These are phyloP conservation scores for Tolypocladium sp. DNA, from an alignment of 2,329 filamentous ascomycete species.

Conservation along the genomic window DNA sequence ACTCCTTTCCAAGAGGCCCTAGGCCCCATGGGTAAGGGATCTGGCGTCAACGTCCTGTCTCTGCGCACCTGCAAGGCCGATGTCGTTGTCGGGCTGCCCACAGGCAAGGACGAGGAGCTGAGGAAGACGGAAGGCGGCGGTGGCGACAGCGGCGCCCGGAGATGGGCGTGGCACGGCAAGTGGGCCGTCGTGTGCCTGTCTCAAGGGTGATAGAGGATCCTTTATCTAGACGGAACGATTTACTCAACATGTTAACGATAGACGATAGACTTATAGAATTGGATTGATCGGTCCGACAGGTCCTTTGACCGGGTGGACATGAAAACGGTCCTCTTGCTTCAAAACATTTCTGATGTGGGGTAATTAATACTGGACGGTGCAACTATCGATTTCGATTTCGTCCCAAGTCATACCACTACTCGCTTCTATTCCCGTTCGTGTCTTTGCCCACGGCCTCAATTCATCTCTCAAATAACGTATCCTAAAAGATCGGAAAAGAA, in stretches of 20 bases:
- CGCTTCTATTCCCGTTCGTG: neutral
- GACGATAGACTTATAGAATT: conserved; percentile 4
- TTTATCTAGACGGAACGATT: neutral
- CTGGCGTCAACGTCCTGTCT: conserved; percentile 75
- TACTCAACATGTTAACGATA: neutral
- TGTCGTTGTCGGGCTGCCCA: conserved; percentile 78
- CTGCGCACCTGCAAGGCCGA: conserved; percentile 95
- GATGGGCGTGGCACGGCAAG: conserved; percentile 94
- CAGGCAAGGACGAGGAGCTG: conserved; percentile 76
- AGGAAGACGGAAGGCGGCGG: conserved; percentile 59
- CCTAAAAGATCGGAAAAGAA: neutral
- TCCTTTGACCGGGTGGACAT: neutral
- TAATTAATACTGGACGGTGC: neutral
- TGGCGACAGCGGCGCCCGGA: conserved; percentile 59
- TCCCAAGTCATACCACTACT: neutral
- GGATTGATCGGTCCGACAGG: neutral
- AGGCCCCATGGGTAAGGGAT: conserved; percentile 73
- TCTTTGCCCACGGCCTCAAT: neutral
- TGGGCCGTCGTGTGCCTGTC: conserved; percentile 75
- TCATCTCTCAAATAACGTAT: neutral
- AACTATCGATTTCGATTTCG: neutral
- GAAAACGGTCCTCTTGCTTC: no score
- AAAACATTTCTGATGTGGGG: no score
- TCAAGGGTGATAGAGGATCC: conserved; percentile 15
- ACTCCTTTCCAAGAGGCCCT: conserved; percentile 80